Percentiles rank a stretch among this genome's conserved stretches.
These are phyloP conservation scores for Euphrasia confusa DNA, from an alignment of 257 asterid species.

Conservation along the genomic window DNA sequence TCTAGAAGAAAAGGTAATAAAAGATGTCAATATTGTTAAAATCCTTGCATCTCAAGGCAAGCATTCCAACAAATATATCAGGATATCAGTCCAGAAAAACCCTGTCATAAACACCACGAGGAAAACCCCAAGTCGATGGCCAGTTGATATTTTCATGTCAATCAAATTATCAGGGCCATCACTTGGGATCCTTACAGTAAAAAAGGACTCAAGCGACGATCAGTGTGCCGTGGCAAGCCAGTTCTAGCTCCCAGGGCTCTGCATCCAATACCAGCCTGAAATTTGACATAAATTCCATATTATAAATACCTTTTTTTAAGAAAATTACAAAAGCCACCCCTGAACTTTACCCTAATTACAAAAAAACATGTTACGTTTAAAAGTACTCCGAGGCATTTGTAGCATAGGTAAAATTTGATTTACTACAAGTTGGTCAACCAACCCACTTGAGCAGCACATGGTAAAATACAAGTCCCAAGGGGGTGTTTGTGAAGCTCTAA, in stretches of 20 bases:
- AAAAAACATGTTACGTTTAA: background rate
- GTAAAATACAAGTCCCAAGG: background rate
- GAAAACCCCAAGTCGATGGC: constrained; percentile 51
- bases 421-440: background rate
- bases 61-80: constrained; percentile 39
- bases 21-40: too few species aligned
- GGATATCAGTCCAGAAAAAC: constrained; percentile 64
- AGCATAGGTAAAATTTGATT: background rate
- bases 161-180: constrained; percentile 24
- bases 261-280: constrained; percentile 84
- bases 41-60: constrained; percentile 25
- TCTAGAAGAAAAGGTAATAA: too few species aligned
- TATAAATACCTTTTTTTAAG: constrained; percentile 10
- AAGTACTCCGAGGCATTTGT: background rate
- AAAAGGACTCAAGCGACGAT: constrained; percentile 70
- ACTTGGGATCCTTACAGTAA: constrained; percentile 52
- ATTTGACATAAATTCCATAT: constrained; percentile 11
- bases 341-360: background rate
- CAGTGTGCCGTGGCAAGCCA: constrained; percentile 64
- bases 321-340: background rate
- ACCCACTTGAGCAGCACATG: background rate
- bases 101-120: constrained; percentile 32
- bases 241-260: constrained; percentile 88
- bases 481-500: background rate
- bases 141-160: constrained; percentile 19